Conservation (phyloP, 306 rosid genomes). For the cucumber (Cucumis sativus) region DNA sequence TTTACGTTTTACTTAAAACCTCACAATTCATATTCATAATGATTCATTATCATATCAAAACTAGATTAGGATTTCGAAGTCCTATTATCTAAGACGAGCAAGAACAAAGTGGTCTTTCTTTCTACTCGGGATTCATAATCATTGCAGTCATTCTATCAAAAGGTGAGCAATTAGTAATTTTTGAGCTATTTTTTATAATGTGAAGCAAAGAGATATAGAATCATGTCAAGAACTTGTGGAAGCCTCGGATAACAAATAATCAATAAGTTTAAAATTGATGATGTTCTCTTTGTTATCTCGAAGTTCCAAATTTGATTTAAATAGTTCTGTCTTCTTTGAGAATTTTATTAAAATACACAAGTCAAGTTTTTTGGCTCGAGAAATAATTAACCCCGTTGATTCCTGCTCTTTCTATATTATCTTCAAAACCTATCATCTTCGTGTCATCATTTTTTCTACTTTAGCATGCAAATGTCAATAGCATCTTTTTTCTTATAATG, state of each 20-base stretch:
- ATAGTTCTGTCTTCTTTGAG: not conserved
- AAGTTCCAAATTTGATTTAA: not conserved
- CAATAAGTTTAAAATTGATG: not conserved
- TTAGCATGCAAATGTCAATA: not conserved
- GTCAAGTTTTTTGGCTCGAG: constrained; percentile 3
- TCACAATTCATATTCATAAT: constrained; percentile 3
- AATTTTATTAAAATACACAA: not conserved
- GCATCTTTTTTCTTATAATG: not conserved
- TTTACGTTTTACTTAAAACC: not conserved
- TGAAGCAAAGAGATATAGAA: not conserved
- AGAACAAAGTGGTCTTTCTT: not conserved
- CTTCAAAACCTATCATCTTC: not conserved
- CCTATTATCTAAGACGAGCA: not conserved
- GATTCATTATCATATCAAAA: not conserved
- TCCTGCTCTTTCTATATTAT: not conserved
- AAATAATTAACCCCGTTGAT: not conserved
- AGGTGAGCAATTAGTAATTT: not conserved
- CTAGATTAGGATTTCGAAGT: not conserved
- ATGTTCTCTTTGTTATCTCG: not conserved
- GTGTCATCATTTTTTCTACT: not conserved
- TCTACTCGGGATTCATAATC: not conserved
- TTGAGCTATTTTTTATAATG: not conserved
- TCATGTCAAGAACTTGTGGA: not conserved
- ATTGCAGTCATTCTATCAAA: not conserved
- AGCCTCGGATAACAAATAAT: not conserved